Conservation (phyloP, 495 filamentous ascomycete species). For the Penicillium samsonianum region DNA sequence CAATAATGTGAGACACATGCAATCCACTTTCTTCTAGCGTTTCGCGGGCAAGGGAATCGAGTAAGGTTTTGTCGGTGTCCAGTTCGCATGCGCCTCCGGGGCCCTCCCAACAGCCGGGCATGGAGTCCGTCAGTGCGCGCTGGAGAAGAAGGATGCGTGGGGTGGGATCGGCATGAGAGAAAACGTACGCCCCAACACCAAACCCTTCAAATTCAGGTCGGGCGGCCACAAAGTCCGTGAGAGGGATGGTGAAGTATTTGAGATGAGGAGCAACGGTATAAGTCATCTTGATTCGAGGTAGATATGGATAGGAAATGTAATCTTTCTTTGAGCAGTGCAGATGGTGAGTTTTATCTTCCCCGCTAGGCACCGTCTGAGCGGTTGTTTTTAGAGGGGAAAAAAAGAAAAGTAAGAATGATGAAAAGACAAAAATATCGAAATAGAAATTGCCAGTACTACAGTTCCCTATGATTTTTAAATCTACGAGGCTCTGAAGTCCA, state of each 20-base stretch:
- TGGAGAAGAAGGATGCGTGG: constrained; percentile 54
- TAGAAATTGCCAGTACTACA: neutral
- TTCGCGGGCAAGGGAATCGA: constrained; percentile 56
- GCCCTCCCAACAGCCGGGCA: constrained; percentile 56
- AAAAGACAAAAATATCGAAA: neutral
- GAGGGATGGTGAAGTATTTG: constrained; percentile 36
- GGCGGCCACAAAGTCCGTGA: constrained; percentile 32
- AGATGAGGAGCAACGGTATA: constrained; percentile 45
- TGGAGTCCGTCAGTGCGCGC: constrained; percentile 46
- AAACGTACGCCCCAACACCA: constrained; percentile 46
- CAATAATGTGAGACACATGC: constrained; percentile 44
- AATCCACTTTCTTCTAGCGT: constrained; percentile 62
- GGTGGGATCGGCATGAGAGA: constrained; percentile 25
- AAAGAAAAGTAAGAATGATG: neutral
- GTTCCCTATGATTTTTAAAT: too few species aligned
- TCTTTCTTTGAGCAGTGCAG: neutral
- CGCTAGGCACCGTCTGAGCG: neutral
- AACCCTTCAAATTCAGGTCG: constrained; percentile 39
- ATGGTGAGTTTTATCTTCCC: neutral
- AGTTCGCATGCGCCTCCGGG: constrained; percentile 56
- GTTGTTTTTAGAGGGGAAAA: neutral
- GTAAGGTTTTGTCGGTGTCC: constrained; percentile 48
- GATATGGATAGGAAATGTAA: neutral
- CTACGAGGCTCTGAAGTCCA: neutral
- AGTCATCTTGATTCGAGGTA: constrained; percentile 4